Conservation (phyloP, 1,284 basidiomycete genomes). For the Sphagnurus paluster region DNA sequence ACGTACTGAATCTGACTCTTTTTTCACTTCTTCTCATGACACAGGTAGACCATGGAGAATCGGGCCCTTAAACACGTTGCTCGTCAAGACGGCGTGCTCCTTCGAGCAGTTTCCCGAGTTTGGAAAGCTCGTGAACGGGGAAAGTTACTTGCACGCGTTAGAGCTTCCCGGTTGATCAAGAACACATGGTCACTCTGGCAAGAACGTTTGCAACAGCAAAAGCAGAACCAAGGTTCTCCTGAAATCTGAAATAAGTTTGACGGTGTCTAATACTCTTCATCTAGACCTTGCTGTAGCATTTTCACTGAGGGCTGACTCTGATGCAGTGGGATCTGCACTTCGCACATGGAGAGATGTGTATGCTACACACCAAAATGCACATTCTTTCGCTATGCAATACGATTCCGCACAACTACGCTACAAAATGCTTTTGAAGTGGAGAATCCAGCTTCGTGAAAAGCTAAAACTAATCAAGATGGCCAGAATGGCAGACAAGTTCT, state of each 20-base stretch:
- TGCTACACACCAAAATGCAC: slow-evolving; percentile 50
- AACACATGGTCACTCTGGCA: slow-evolving; percentile 57
- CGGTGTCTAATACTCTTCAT: neutral
- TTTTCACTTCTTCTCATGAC: slow-evolving; percentile 1
- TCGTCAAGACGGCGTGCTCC: slow-evolving; percentile 62
- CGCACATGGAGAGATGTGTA: slow-evolving; percentile 50
- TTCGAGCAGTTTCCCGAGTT: slow-evolving; percentile 64
- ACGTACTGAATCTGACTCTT: slow-evolving; percentile 23
- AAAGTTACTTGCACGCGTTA: slow-evolving; percentile 57
- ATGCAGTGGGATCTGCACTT: slow-evolving; percentile 39
- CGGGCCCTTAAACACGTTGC: slow-evolving; percentile 58
- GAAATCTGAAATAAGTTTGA: slow-evolving; percentile 4
- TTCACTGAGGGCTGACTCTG: slow-evolving; percentile 43
- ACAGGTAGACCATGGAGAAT: slow-evolving; percentile 41
- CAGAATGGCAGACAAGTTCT: slow-evolving; percentile 53
- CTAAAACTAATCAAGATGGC: slow-evolving; percentile 59
- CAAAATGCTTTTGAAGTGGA: slow-evolving; percentile 57
- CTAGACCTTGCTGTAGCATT: slow-evolving; percentile 58
- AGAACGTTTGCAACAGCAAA: slow-evolving; percentile 41
- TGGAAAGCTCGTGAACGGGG: slow-evolving; percentile 77
- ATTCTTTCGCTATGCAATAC: slow-evolving; percentile 51
- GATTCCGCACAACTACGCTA: slow-evolving; percentile 45
- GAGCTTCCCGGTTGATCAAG: slow-evolving; percentile 44
- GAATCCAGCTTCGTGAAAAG: slow-evolving; percentile 51
- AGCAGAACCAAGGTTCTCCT: slow-evolving; percentile 45